Base-by-base conservation (phyloP, 805 yeast species). In the Nakazawaea peltata region DNA sequence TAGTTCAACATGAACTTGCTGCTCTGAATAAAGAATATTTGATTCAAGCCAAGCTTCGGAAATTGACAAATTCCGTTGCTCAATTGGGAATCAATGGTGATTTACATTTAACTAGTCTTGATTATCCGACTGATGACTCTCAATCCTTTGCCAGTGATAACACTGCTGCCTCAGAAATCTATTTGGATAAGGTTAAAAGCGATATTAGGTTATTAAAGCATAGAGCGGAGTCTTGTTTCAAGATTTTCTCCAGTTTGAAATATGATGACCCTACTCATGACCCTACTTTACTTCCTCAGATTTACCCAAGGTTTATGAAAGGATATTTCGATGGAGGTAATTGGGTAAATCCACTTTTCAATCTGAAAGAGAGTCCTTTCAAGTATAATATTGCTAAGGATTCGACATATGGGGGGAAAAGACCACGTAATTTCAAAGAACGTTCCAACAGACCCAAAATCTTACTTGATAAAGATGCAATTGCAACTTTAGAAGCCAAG, bases 301-400 rank as follows among this genome's bases (percentile, higher is more conserved):
- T 77, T 2, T 73, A 77, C 43, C 87, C 92, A 7, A 63, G 92
- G 40, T 78, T 81, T 46, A 56, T 82, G 14, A 64, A 69, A 28
- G 75, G 76, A 19, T 74, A 71, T 36, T 81, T 77, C 51, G 77
- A 77, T 45, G 90, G 87, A 13, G 90, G 88, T n/a, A 77, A 78
- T 41, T 81, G 87, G 80, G 69, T 73, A 32, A 81, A 80, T 46
- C 84, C 83, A 18, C 78, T 79, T 44, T 71, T 74, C 44, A 47
- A 37, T 36, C 29, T 19, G 45, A 46, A 30, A 41, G 42, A 36
- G 33, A 33, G 25, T 22, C 41, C 41, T 10, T 37, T 37, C 24
- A 28, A 37, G 26, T 11, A 21, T 12, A 16, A 22, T 14, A 19
- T 14, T 12, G 26, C 18, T 4, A 32, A 16, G 3, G 17, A 29